These are phyloP conservation scores for Agapanthus africanus DNA, from an alignment of 106 monocot genomes.

Conservation along the genomic window DNA sequence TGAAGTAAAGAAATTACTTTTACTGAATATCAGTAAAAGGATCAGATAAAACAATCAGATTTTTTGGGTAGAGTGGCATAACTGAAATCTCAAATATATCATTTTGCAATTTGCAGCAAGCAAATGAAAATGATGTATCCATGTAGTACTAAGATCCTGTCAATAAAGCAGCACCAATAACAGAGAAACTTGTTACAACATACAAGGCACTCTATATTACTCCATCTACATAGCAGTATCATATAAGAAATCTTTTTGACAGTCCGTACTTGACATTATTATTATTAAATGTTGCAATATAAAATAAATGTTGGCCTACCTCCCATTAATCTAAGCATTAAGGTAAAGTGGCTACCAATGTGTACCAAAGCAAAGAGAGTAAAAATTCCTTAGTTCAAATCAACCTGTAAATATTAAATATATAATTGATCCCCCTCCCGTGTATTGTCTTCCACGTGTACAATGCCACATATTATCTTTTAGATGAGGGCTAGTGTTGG, in stretches of 20 bases:
- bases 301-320: too few species aligned
- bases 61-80: not conserved
- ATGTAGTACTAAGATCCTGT: not conserved
- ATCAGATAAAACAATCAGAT: not conserved
- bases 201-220: not conserved
- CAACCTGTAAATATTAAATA: too few species aligned
- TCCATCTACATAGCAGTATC: not conserved
- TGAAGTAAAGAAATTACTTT: not conserved
- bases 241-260: not conserved
- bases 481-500: too few species aligned
- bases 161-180: not conserved
- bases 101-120: conserved; percentile 4
- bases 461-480: too few species aligned
- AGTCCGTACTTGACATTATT: not conserved
- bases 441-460: too few species aligned
- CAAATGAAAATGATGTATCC: not conserved
- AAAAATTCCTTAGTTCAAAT: too few species aligned
- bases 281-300: not conserved
- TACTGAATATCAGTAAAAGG: not conserved
- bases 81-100: not conserved
- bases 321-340: not conserved
- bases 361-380: too few species aligned
- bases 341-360: too few species aligned
- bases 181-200: not conserved
- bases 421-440: too few species aligned